phyloP scores from a whole-genome alignment of 176 grass and related monocot species.

The Oryza meyeriana region DNA sequence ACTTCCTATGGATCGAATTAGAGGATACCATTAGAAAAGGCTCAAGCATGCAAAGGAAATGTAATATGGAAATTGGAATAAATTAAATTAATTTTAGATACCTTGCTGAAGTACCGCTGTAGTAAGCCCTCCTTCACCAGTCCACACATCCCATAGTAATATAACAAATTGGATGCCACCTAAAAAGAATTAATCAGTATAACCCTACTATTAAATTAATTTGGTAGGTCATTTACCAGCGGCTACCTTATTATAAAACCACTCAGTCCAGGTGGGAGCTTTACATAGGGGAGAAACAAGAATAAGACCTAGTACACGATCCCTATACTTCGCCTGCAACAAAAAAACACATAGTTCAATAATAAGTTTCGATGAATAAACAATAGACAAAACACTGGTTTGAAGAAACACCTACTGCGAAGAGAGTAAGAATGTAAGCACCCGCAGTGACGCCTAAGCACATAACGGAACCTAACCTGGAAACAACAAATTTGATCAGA shows the following conservation, averaged over 20 bases:
- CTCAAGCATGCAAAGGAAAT: conserved; percentile 29
- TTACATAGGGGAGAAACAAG: conserved; percentile 94
- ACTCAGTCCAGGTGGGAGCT: conserved; percentile 86
- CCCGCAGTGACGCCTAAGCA: conserved; percentile 94
- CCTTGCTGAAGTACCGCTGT: conserved; percentile 98
- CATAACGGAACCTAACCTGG: conserved; percentile 97
- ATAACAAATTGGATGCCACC: conserved; percentile 93
- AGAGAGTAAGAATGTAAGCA: conserved; percentile 96
- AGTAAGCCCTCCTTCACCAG: conserved; percentile 86
- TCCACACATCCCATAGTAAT: conserved; percentile 95
- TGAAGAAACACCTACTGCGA: conserved; percentile 66
- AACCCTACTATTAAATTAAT: not conserved
- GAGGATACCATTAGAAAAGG: conserved; percentile 25
- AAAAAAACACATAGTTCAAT: conserved; percentile 18
- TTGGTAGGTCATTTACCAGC: not conserved
- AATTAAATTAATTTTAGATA: conserved; percentile 24
- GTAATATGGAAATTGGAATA: not conserved
- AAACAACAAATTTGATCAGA: conserved; percentile 43
- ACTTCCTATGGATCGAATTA: conserved; percentile 58
- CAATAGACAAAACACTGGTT: not conserved
- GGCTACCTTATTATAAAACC: conserved; percentile 94
- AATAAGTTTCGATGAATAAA: not conserved
- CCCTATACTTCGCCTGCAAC: conserved; percentile 88
- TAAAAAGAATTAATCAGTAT: conserved; percentile 30
- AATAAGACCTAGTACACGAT: conserved; percentile 86